Evolutionary conservation across 345 rosid genomes (phyloP), one percentile per base, ranked within the genome.

Genomic region (Sonneratia caseolaris): DNA sequence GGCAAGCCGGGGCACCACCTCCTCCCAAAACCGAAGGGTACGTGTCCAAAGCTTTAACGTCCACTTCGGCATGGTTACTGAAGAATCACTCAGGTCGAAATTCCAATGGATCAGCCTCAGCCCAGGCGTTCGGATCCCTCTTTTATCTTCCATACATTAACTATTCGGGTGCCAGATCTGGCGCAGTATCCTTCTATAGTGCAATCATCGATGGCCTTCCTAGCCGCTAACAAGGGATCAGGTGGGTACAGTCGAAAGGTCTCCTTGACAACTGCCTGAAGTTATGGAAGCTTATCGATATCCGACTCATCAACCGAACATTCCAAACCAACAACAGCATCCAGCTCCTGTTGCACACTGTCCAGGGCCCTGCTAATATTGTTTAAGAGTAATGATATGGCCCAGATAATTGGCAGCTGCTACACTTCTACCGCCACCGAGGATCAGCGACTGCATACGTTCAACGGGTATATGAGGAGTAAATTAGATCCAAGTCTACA

Each of bases 131-230:
- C 0, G 87, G 89, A 74, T 88, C 93, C 15, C 85, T 74, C 32
- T 3, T 88, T 90, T 62, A 88, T 68, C 79, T 84, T 84, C 88
- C 87, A 82, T 3, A 86, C 75, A 82, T 88, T 86, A 24, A 81
- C 70, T 3, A 88, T 35, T 22, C 82, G 81, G 4, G 90, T 73
- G 68, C 93, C 93, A 73, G 81, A 84, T 2, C 77, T 70, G 53
- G 84, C 74, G 38, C 68, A 70, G 62, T 78, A 86, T 3, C 83
- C 85, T 21, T 71, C 78, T 5, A 88, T 57, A 35, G 53, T 16
- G 67, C 88, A 83, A 66, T 81, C 86, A 62, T 77, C 85, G 68
- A 73, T 75, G n/a, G 88, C 86, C 47, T 84, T 86, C 0, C 89
- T 81, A 21, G 72, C 70, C 5, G 83, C 85, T 8, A 88, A 78